Percentiles rank a stretch among this genome's conserved stretches.
phyloP scores from a whole-genome alignment of 1,284 basidiomycete genomes.

The Trametes sp. region DNA sequence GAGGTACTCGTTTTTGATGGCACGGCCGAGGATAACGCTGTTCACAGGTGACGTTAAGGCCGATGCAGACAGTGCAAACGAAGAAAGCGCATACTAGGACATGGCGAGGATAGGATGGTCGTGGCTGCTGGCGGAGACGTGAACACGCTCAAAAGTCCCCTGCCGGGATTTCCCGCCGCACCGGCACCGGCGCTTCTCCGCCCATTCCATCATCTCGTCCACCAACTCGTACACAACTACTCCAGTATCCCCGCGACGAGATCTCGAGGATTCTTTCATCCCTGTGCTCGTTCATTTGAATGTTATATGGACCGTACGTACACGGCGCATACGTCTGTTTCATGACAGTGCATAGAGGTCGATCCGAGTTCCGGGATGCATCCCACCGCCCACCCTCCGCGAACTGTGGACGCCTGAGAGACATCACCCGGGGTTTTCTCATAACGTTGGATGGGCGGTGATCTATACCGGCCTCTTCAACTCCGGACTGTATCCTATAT shows the following conservation, averaged over 20 bases:
- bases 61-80: background rate
- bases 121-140: slow-evolving; percentile 31
- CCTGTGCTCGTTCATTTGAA: too few relatives aligned
- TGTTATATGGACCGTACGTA: too few relatives aligned
- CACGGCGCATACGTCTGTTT: too few relatives aligned
- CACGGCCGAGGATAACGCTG: slow-evolving; percentile 77
- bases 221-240: background rate
- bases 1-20: slow-evolving; percentile 80
- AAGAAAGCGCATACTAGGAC: slow-evolving; percentile 49
- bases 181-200: background rate
- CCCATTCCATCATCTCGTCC: background rate
- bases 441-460: too few relatives aligned
- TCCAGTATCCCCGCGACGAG: background rate
- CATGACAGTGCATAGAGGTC: background rate
- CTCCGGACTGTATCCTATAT: too few relatives aligned
- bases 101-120: slow-evolving; percentile 41
- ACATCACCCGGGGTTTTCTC: too few relatives aligned
- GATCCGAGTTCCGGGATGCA: too few relatives aligned
- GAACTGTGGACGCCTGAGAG: too few relatives aligned
- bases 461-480: too few relatives aligned
- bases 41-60: background rate
- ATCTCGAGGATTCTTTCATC: too few relatives aligned
- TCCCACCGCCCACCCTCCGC: too few relatives aligned
- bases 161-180: slow-evolving; percentile 26
- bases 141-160: slow-evolving; percentile 22